These are phyloP conservation scores for Boletus insuetus DNA, from an alignment of 768 basidiomycete species.

Conservation along the genomic window DNA sequence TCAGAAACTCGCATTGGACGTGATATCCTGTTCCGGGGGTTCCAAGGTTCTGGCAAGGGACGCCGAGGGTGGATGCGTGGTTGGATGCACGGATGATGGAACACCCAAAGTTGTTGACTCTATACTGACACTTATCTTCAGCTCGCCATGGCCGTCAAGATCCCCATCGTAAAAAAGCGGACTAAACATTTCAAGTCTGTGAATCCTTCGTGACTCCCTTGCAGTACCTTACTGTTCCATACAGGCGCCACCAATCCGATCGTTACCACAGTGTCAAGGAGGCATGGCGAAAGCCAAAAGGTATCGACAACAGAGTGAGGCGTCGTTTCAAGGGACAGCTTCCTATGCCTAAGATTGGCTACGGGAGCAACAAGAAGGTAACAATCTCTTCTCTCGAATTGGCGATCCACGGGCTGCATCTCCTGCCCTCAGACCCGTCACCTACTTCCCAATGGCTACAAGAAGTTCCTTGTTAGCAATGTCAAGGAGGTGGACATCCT, in stretches of 20 bases:
- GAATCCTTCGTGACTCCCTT: background rate
- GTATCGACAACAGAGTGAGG: constrained; percentile 98
- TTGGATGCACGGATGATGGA: constrained; percentile 21
- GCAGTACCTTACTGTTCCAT: constrained; percentile 12
- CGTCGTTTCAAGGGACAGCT: constrained; percentile 94
- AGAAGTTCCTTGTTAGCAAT: constrained; percentile 95
- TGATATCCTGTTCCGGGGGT: background rate
- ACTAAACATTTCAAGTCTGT: constrained; percentile 94
- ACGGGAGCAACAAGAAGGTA: constrained; percentile 83
- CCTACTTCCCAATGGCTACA: constrained; percentile 91
- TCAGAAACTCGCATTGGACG: background rate
- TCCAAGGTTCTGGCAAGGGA: background rate
- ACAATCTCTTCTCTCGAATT: constrained; percentile 19
- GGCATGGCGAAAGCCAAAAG: constrained; percentile 99
- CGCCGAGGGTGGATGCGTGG: constrained; percentile 22
- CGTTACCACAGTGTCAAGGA: constrained; percentile 97
- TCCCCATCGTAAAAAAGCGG: constrained; percentile 92
- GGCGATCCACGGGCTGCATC: background rate
- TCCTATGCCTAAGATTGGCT: constrained; percentile 90
- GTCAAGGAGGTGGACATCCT: constrained; percentile 91
- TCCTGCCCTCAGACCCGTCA: constrained; percentile 69
- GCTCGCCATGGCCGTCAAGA: constrained; percentile 46
- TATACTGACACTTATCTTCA: constrained; percentile 20
- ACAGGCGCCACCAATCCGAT: constrained; percentile 97
- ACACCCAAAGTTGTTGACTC: background rate